phyloP scores from a whole-genome alignment of 2,329 filamentous ascomycete species.

The Epichloe hybrida region DNA sequence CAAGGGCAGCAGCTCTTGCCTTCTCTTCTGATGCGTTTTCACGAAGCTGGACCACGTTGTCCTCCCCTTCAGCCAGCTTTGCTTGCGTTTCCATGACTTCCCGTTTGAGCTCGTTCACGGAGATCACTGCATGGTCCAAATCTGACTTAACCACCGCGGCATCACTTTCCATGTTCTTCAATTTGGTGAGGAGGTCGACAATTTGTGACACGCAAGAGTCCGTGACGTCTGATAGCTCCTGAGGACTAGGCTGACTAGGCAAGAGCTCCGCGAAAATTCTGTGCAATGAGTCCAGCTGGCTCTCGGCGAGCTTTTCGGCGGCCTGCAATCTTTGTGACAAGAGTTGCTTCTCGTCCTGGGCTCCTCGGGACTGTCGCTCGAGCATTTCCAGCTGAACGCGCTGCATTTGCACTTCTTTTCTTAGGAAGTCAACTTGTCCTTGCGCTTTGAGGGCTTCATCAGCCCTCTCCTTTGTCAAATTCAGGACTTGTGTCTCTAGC shows the following conservation, averaged over 20 bases:
- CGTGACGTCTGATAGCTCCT: slow-evolving; percentile 43
- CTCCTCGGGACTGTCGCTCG: slow-evolving; percentile 40
- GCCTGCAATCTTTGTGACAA: slow-evolving; percentile 36
- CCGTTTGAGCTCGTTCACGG: slow-evolving; percentile 39
- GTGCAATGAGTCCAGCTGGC: slow-evolving; percentile 40
- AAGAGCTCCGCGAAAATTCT: slow-evolving; percentile 46
- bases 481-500: slow-evolving; percentile 59
- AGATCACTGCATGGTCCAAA: slow-evolving; percentile 43
- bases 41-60: slow-evolving; percentile 34
- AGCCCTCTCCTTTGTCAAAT: slow-evolving; percentile 40
- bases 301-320: slow-evolving; percentile 37
- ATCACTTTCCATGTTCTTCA: slow-evolving; percentile 46
- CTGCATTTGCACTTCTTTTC: slow-evolving; percentile 45
- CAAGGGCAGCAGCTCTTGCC: slow-evolving; percentile 39
- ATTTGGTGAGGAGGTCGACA: slow-evolving; percentile 44
- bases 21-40: slow-evolving; percentile 41
- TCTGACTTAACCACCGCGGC: slow-evolving; percentile 47
- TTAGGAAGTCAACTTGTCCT: slow-evolving; percentile 48
- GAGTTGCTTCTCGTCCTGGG: slow-evolving; percentile 39
- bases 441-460: slow-evolving; percentile 46
- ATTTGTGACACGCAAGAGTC: slow-evolving; percentile 46
- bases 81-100: slow-evolving; percentile 43
- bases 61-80: slow-evolving; percentile 37
- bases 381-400: slow-evolving; percentile 46
- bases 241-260: slow-evolving; percentile 36